phyloP scores from a whole-genome alignment of 192 early-diverging fungal genomes.

The Endogone sp. region DNA sequence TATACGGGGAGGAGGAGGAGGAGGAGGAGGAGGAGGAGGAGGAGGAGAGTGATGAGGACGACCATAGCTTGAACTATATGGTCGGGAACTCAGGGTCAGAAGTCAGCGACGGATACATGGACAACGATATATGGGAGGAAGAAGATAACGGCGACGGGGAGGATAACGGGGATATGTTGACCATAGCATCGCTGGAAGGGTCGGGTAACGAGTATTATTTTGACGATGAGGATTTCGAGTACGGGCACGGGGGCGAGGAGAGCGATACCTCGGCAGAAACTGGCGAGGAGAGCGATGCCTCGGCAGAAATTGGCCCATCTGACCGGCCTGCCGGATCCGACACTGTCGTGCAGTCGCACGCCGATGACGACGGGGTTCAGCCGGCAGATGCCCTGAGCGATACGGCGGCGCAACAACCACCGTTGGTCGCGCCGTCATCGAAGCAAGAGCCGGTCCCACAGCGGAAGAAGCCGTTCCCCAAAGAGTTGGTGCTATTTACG shows the following conservation, averaged over 20 bases:
- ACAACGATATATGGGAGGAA: conserved; percentile 19
- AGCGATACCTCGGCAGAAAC: neutral
- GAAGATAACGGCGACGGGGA: conserved; percentile 10
- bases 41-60: conserved; percentile 5
- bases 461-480: neutral
- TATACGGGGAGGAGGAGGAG: conserved; percentile 16
- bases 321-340: conserved; percentile 4
- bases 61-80: conserved; percentile 11
- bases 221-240: conserved; percentile 4
- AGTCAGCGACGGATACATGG: conserved; percentile 6
- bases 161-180: conserved; percentile 13
- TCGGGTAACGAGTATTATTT: no score
- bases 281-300: neutral
- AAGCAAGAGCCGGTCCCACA: neutral
- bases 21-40: conserved; percentile 15
- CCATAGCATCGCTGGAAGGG: no score
- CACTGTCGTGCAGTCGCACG: neutral
- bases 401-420: neutral
- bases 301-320: neutral
- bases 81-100: conserved; percentile 23
- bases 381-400: neutral
- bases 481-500: neutral
- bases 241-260: conserved; percentile 16
- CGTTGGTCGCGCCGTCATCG: neutral
- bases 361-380: conserved; percentile 1